Conservation (phyloP, 345 rosid species). For the Arabidopsis suecica region DNA sequence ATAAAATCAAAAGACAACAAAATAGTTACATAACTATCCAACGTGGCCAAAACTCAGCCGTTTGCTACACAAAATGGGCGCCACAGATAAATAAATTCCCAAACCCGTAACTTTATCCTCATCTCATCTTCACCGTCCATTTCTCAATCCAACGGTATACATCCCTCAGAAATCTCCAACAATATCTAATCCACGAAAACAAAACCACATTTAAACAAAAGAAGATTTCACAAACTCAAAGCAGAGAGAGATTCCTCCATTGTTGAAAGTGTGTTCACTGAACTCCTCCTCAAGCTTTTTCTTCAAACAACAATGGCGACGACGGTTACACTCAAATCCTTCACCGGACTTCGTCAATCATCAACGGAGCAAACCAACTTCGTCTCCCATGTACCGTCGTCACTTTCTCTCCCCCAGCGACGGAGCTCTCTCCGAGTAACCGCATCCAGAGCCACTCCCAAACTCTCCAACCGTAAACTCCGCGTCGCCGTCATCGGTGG, state of each 20-base stretch:
- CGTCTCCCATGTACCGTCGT: conserved; percentile 35
- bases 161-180: conserved; percentile 52
- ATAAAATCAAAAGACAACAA: conserved; percentile 9
- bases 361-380: conserved; percentile 48
- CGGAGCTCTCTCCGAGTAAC: conserved; percentile 42
- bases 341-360: conserved; percentile 76
- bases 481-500: conserved; percentile 93
- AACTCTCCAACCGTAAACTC: conserved; percentile 70
- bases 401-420: conserved; percentile 31
- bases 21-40: conserved; percentile 17
- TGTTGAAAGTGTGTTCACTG: conserved; percentile 1
- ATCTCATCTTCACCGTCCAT: conserved; percentile 56
- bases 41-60: conserved; percentile 49
- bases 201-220: conserved; percentile 22
- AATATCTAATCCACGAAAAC: conserved; percentile 55
- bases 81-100: conserved; percentile 7
- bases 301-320: conserved; percentile 51
- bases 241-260: conserved; percentile 6
- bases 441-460: conserved; percentile 68
- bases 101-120: conserved; percentile 57
- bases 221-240: neutral
- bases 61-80: conserved; percentile 23
- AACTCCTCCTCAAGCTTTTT: neutral
- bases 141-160: conserved; percentile 53
- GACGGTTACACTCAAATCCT: conserved; percentile 71